phyloP scores from a whole-genome alignment of 1,284 basidiomycete genomes.

The Rhodotorula sp. region DNA sequence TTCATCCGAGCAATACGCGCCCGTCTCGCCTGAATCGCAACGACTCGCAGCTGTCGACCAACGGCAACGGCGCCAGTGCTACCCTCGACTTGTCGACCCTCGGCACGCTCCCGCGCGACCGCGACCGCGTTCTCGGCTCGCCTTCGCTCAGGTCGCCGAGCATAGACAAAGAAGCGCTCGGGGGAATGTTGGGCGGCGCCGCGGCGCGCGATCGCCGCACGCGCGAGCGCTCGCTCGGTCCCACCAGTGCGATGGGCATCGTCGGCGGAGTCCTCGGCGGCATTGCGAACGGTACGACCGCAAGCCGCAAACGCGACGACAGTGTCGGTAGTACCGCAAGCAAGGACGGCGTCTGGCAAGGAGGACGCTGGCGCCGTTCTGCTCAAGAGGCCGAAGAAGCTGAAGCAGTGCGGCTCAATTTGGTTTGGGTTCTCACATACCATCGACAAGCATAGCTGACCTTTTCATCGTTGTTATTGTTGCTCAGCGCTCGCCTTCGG shows the following conservation, averaged over 20 bases:
- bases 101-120: slow-evolving; percentile 39
- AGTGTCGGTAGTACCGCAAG: slow-evolving; percentile 2
- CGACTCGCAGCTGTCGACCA: slow-evolving; percentile 16
- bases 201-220: slow-evolving; percentile 27
- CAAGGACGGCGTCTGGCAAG: slow-evolving; percentile 39
- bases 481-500: slow-evolving; percentile 34
- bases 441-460: neutral
- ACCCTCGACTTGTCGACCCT: slow-evolving; percentile 39
- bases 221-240: slow-evolving; percentile 20
- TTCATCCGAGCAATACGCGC: slow-evolving; percentile 35
- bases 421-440: neutral
- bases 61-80: slow-evolving; percentile 7
- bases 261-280: slow-evolving; percentile 39
- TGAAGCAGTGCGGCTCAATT: slow-evolving; percentile 28
- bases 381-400: slow-evolving; percentile 29
- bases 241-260: slow-evolving; percentile 23
- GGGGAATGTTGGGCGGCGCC: neutral
- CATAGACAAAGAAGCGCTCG: slow-evolving; percentile 12
- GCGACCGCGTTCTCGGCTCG: slow-evolving; percentile 37
- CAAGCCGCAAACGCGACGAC: slow-evolving; percentile 17
- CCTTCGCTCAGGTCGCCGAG: slow-evolving; percentile 26
- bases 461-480: too few species aligned
- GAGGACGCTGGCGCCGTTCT: slow-evolving; percentile 30
- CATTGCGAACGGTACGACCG: slow-evolving; percentile 17
- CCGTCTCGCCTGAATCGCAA: slow-evolving; percentile 24